These are phyloP conservation scores for Calocybe gambosa DNA, from an alignment of 1,284 basidiomycete species.

Conservation along the genomic window DNA sequence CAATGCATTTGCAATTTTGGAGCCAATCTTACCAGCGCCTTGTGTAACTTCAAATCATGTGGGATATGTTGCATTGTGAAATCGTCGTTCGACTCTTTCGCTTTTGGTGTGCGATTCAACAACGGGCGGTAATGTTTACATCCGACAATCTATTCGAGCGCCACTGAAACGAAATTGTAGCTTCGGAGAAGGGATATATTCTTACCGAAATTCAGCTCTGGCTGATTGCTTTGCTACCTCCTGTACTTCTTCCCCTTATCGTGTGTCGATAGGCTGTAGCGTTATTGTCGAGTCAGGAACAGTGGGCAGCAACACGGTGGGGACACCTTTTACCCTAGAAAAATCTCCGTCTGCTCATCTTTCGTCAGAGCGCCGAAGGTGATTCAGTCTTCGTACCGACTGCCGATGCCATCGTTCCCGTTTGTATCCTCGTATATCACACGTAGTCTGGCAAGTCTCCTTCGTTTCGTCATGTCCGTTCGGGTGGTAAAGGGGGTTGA, in stretches of 20 bases:
- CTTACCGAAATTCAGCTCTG: conserved; percentile 46
- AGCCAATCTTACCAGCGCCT: conserved; percentile 32
- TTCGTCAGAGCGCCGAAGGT: conserved; percentile 24
- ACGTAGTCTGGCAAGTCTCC: conserved; percentile 12
- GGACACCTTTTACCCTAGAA: conserved; percentile 2
- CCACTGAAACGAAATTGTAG: conserved; percentile 23
- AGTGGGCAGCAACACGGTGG: conserved; percentile 21
- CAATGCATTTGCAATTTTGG: conserved; percentile 65
- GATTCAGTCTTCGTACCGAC: conserved; percentile 38
- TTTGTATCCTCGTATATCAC: conserved; percentile 43
- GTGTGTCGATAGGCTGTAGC: conserved; percentile 56
- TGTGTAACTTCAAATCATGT: conserved; percentile 54
- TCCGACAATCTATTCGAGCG: background rate
- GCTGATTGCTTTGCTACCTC: conserved; percentile 55
- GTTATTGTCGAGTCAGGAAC: conserved; percentile 34
- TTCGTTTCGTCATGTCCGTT: no score
- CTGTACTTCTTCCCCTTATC: conserved; percentile 55
- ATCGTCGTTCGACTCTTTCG: conserved; percentile 48
- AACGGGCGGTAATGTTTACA: conserved; percentile 40
- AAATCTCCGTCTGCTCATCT: background rate
- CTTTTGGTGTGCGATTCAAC: conserved; percentile 45
- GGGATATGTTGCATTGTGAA: conserved; percentile 54
- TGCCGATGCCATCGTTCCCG: conserved; percentile 42
- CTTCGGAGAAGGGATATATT: conserved; percentile 55
- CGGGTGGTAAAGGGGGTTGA: background rate